Base-by-base conservation (phyloP, 2,329 filamentous ascomycete species). In the Botrytis sinoallii region DNA sequence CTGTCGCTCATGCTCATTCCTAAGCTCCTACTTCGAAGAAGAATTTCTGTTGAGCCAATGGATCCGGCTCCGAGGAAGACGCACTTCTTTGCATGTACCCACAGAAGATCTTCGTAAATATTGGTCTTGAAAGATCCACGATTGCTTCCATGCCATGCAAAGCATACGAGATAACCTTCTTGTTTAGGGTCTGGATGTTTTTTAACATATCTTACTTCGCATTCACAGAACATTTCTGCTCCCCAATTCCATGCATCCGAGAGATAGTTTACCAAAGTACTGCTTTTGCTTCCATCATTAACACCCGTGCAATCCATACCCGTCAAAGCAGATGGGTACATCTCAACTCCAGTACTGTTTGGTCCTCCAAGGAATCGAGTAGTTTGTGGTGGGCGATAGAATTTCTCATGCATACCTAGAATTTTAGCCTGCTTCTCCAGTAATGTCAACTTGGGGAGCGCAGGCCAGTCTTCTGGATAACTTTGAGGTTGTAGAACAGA, bases 241-340 rank as follows among this genome's bases (percentile, higher is more conserved):
- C 90, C 91, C 89, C 89, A 91, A 77, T 91, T 91, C 90, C 90
- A 92, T 2, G 91, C 90, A 80, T 92, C 90, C 12, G 88, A 85
- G 12, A 92, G 82, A 77, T 92, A 92, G 0, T 90, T 92, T 55
- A 91, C 88, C 1, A 90, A 83, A 0, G 88, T 91, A 18, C 87
- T 90, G 29, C 86, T 91, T 81, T 92, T 92, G 44, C 88, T 91
- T 2, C 89, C 89, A 79, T 92, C 90, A 76, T 92, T 92, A 74
- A 91, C 77, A 1, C 90, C 90, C 0, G 89, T 91, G 57, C 81
- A 82, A 76, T 92, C 90, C 80, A 90, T 88, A 1, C 90, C 90
- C 0, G 88, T 88, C 35, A 90, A 82, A 0, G 86, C 85, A 0
- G 88, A 91, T 0, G 86, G 84, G 32, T 84, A 83, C 90, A 92